These are phyloP conservation scores for Fragaria nilgerrensis DNA, from an alignment of 306 rosid genomes.

Conservation along the genomic window DNA sequence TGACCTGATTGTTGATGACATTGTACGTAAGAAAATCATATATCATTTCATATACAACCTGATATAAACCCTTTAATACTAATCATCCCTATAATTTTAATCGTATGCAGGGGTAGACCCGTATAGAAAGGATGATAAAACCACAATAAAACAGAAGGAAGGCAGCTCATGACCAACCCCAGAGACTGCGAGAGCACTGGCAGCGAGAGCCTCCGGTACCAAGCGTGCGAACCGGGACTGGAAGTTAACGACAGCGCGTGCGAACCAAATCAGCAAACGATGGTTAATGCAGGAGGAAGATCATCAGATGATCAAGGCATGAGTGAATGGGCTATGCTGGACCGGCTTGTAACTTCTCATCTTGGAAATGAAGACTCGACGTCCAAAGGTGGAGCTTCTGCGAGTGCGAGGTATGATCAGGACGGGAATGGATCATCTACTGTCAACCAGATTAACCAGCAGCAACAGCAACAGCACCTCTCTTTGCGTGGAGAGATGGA, in stretches of 20 bases:
- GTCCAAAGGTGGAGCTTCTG: conserved; percentile 37
- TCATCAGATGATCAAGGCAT: conserved; percentile 40
- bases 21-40: no score
- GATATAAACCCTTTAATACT: no score
- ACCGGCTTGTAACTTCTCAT: conserved; percentile 64
- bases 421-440: conserved; percentile 38
- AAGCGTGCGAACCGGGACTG: conserved; percentile 44
- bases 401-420: conserved; percentile 37
- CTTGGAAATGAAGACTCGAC: conserved; percentile 57
- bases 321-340: conserved; percentile 75
- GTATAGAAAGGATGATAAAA: no score
- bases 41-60: no score
- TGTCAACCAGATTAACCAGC: conserved; percentile 48
- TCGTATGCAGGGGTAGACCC: no score
- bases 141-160: no score
- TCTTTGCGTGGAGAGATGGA: conserved; percentile 83
- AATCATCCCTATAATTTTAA: no score
- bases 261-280: conserved; percentile 32
- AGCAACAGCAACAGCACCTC: conserved; percentile 30
- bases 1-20: no score
- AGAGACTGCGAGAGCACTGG: conserved; percentile 65
- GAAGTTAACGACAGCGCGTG: conserved; percentile 44
- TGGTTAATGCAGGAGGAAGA: conserved; percentile 29
- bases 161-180: conserved; percentile 67
- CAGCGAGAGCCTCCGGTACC: conserved; percentile 54